phyloP scores from a whole-genome alignment of 768 basidiomycete species.

The Leccinum imitatum region DNA sequence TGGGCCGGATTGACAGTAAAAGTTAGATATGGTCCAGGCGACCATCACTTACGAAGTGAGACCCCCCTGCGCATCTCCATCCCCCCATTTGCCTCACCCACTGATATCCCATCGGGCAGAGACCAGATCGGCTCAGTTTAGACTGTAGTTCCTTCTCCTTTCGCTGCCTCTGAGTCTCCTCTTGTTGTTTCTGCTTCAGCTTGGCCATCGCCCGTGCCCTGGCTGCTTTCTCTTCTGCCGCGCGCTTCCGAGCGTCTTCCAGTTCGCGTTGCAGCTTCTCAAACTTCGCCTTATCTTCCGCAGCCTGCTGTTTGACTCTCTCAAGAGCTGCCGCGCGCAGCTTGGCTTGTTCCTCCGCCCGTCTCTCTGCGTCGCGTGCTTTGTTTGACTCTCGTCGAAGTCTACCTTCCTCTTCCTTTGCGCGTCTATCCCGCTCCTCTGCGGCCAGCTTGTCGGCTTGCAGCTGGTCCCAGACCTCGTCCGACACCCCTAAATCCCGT shows the following conservation, averaged over 20 bases:
- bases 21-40: slow-evolving; percentile 23
- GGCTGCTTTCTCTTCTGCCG: slow-evolving; percentile 23
- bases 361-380: slow-evolving; percentile 20
- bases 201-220: slow-evolving; percentile 27
- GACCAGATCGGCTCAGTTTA: slow-evolving; percentile 46
- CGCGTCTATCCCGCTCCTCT: slow-evolving; percentile 18
- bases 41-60: slow-evolving; percentile 37
- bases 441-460: slow-evolving; percentile 37
- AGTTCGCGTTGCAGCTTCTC: slow-evolving; percentile 25
- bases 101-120: slow-evolving; percentile 45
- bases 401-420: slow-evolving; percentile 17
- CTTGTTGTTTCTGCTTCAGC: slow-evolving; percentile 32
- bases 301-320: slow-evolving; percentile 18
- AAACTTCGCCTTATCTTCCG: slow-evolving; percentile 19
- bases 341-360: slow-evolving; percentile 25
- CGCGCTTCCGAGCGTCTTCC: slow-evolving; percentile 27
- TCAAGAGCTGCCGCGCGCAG: slow-evolving; percentile 20
- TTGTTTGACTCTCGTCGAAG: slow-evolving; percentile 19
- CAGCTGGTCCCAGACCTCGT: slow-evolving; percentile 51
- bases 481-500: slow-evolving; percentile 53
- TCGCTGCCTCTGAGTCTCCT: slow-evolving; percentile 36
- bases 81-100: slow-evolving; percentile 44
- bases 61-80: slow-evolving; percentile 49
- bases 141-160: slow-evolving; percentile 36
- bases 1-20: not conserved